Conservation (phyloP, 2,329 filamentous ascomycete genomes). For the Phoma sp. region DNA sequence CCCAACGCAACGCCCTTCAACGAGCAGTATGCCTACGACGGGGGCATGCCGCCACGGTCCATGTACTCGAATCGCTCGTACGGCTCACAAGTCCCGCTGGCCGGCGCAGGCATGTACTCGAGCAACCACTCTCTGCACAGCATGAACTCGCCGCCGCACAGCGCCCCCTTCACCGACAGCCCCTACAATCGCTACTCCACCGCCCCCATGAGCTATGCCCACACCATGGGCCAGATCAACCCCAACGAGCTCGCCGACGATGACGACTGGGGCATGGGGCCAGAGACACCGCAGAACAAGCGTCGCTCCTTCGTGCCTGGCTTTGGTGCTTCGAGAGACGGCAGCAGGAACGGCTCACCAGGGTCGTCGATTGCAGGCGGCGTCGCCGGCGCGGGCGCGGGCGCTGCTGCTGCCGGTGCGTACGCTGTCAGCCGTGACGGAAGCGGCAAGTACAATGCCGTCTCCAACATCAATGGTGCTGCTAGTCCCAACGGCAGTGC, state of each 20-base stretch:
- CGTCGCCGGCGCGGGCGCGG: conserved; percentile 55
- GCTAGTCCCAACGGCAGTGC: conserved; percentile 12
- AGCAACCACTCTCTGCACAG: conserved; percentile 56
- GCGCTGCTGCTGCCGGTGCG: conserved; percentile 42
- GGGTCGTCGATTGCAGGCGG: conserved; percentile 46
- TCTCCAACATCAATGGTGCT: conserved; percentile 47
- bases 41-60: conserved; percentile 21
- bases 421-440: conserved; percentile 37
- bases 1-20: conserved; percentile 34
- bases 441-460: conserved; percentile 65
- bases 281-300: conserved; percentile 56
- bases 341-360: conserved; percentile 51
- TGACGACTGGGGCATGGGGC: conserved; percentile 79
- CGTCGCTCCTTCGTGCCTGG: conserved; percentile 67
- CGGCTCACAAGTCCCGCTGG: conserved; percentile 32
- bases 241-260: conserved; percentile 85
- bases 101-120: conserved; percentile 45
- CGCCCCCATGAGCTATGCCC: conserved; percentile 41
- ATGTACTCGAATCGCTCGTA: conserved; percentile 35
- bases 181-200: conserved; percentile 69
- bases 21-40: conserved; percentile 24
- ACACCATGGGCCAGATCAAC: conserved; percentile 64
- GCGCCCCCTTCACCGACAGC: conserved; percentile 64
- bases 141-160: conserved; percentile 51
- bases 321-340: conserved; percentile 54